phyloP scores from a whole-genome alignment of 139 green algal species.

The Chlamydomonas sp. region DNA sequence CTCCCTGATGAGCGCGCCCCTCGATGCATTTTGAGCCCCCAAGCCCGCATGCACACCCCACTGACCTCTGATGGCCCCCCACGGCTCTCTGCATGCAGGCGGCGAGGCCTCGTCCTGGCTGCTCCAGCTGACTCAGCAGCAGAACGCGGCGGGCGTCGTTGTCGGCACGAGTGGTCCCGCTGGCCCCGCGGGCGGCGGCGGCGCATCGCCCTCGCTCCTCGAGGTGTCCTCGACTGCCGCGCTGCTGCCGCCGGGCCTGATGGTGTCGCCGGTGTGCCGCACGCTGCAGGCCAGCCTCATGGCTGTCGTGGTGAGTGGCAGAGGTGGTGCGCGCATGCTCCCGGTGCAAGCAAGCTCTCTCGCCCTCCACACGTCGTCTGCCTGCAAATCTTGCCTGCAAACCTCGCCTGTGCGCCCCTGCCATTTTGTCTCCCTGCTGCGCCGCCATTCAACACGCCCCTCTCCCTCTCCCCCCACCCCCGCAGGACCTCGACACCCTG shows the following conservation, averaged over 20 bases:
- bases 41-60: constrained; percentile 2
- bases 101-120: constrained; percentile 9
- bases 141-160: no score
- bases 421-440: no score
- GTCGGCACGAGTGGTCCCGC: not conserved
- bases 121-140: constrained; percentile 14
- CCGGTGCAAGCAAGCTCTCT: constrained; percentile 12
- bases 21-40: not conserved
- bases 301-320: constrained; percentile 27
- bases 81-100: no score
- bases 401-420: no score
- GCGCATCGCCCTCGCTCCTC: no score
- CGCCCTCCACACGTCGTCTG: no score
- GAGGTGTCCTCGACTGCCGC: not conserved
- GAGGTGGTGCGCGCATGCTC: not conserved
- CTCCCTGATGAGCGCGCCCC: no score
- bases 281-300: constrained; percentile 35
- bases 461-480: no score
- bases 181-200: not conserved
- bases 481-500: constrained; percentile 28
- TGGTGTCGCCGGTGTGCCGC: constrained; percentile 28
- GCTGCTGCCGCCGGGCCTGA: constrained; percentile 32
- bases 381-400: no score
- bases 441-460: no score
- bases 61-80: not conserved